Base-by-base conservation (phyloP, 23 red algal genomes). In the Gracilaria gracilis region DNA sequence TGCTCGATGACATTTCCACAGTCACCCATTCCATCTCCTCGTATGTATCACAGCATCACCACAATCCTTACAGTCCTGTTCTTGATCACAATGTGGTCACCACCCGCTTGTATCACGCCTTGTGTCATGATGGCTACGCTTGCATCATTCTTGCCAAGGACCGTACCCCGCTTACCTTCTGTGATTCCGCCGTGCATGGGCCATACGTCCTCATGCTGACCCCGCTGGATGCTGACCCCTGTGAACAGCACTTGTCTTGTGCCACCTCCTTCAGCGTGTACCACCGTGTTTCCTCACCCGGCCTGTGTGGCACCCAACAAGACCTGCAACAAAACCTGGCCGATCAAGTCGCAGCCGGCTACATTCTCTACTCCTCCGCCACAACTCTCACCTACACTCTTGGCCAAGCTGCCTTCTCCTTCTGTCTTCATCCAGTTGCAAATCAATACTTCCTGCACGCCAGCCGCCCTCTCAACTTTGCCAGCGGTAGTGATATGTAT, bases 61-160 rank as follows among this genome's bases (percentile, higher is more conserved):
- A 55, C 32, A 31, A 34, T 32, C 8, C 69, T 91, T 24, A 54
- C 0, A 1, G 4, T 33, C 76, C 76, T 7, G 8, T 24, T 73
- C 54, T 58, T 48, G 76, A 81, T 29, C 16, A 13, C 16, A 6
- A 1, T 70, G 47, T 95, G 20, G 96, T 88, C 4, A 95, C 91
- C 28, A 85, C 91, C 21, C 78, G 83, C 24, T 62, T 98, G 40
- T 95, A 94, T 48, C 57, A 58, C 11, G 75, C 89, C 11, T 71
- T 98, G 27, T 98, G 84, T 61, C 96, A 98, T 79, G 96, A 98
- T 57, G 96, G 96, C 2, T 98, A 98, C 37, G 96, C 96, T 40
- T 98, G 96, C 38, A 51, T 98, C 8, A 90, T 98, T 31, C 75
- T 98, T 23, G 89, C 85, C 50, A 75, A 75, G 57, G 27, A 91